These are phyloP conservation scores for Phoma sp. DNA, from an alignment of 2,329 filamentous ascomycete species.

Conservation along the genomic window DNA sequence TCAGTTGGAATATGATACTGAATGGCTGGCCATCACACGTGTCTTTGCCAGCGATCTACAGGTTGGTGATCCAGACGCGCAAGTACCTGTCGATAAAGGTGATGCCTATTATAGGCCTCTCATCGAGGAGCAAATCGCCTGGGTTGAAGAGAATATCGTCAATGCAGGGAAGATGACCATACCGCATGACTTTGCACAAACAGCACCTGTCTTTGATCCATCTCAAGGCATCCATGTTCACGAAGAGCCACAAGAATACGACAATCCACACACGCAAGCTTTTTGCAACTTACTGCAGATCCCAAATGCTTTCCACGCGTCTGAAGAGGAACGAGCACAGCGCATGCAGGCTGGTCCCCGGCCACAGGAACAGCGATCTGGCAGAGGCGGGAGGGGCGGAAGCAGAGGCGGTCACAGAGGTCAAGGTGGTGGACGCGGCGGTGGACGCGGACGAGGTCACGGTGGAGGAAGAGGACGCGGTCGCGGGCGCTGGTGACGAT, in stretches of 20 bases:
- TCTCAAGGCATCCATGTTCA: conserved; percentile 64
- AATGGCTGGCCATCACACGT: conserved; percentile 94
- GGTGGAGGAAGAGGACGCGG: conserved; percentile 35
- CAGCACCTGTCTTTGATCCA: conserved; percentile 74
- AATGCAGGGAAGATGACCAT: conserved; percentile 68
- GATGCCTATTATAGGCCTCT: conserved; percentile 71
- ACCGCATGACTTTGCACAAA: conserved; percentile 78
- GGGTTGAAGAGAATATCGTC: conserved; percentile 82
- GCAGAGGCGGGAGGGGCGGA: conserved; percentile 38
- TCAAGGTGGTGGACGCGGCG: conserved; percentile 29
- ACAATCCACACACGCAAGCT: conserved; percentile 81
- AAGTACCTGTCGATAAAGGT: conserved; percentile 67
- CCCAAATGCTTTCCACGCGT: conserved; percentile 76
- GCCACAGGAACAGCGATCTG: conserved; percentile 34
- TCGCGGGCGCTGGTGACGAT: conserved; percentile 35
- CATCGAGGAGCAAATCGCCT: conserved; percentile 75
- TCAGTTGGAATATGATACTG: conserved; percentile 80
- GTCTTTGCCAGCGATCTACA: conserved; percentile 70
- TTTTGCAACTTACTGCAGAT: conserved; percentile 84
- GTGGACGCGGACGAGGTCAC: conserved; percentile 29
- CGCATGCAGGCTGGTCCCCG: conserved; percentile 42
- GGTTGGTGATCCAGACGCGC: conserved; percentile 65
- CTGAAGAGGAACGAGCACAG: conserved; percentile 68
- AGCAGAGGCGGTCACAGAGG: conserved; percentile 38
- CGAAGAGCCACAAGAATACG: conserved; percentile 79